These are phyloP conservation scores for Erodium moschatum DNA, from an alignment of 441 rosid species.

Conservation along the genomic window DNA sequence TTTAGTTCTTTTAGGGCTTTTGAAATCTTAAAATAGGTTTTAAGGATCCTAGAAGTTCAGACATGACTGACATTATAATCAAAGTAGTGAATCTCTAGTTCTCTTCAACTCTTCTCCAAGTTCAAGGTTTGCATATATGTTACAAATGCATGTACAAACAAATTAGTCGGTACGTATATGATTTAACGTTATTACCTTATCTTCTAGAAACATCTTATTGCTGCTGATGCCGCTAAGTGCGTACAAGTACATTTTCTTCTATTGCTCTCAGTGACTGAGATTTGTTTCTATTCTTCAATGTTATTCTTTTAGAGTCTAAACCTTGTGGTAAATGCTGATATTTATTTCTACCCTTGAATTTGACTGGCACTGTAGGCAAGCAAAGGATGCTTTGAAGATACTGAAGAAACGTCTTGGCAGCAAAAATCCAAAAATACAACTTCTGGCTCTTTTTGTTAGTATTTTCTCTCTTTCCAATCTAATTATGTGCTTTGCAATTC, in stretches of 20 bases:
- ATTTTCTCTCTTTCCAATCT: constrained; percentile 10
- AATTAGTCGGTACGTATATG: not conserved
- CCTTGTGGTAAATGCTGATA: not conserved
- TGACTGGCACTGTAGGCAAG: constrained; percentile 51
- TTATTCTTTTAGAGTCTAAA: constrained; percentile 2
- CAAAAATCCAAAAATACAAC: constrained; percentile 79
- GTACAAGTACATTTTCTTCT: not conserved
- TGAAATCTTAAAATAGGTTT: no score
- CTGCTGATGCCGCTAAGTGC: not conserved
- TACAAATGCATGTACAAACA: not conserved
- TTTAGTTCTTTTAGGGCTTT: no score
- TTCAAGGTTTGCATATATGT: not conserved
- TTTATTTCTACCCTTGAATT: constrained; percentile 13
- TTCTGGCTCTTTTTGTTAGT: constrained; percentile 85
- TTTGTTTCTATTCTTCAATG: not conserved
- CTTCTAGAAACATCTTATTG: not conserved
- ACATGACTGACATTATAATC: not conserved
- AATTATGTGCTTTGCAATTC: not conserved
- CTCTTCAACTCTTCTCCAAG: not conserved
- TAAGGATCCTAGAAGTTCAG: not conserved
- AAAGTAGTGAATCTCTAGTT: not conserved
- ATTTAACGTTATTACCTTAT: no score
- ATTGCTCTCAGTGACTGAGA: not conserved
- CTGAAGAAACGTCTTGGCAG: constrained; percentile 82
- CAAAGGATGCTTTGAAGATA: constrained; percentile 85